Conservation (phyloP, 257 asterid genomes). For the Rhazya stricta region DNA sequence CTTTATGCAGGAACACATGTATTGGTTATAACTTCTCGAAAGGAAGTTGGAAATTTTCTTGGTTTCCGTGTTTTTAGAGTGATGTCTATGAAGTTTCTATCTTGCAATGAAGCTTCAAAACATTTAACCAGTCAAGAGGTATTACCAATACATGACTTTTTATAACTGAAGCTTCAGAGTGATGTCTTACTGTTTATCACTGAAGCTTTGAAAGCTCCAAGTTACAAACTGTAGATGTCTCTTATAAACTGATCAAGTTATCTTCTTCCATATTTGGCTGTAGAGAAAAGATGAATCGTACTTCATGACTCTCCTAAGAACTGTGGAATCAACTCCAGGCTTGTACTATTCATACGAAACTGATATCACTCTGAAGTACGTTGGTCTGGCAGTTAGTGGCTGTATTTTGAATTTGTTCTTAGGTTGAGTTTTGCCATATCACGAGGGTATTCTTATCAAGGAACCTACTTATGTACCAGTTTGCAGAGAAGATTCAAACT, state of each 20-base stretch:
- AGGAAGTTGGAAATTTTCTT: constrained; percentile 73
- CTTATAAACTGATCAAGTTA: not conserved
- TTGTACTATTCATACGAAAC: constrained; percentile 89
- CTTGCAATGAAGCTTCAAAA: constrained; percentile 73
- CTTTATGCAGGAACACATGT: constrained; percentile 50
- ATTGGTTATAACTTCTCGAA: constrained; percentile 75
- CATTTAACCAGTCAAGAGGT: constrained; percentile 66
- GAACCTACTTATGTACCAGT: constrained; percentile 47
- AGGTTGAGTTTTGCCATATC: constrained; percentile 5
- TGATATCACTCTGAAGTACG: constrained; percentile 83
- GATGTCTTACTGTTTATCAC: too few species aligned
- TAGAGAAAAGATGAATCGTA: constrained; percentile 85
- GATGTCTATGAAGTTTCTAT: constrained; percentile 72
- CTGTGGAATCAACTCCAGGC: constrained; percentile 88
- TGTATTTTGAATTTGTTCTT: constrained; percentile 5
- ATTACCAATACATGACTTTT: too few species aligned
- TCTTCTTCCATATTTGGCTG: constrained; percentile 10
- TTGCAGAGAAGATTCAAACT: constrained; percentile 85
- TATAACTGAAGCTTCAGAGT: too few species aligned
- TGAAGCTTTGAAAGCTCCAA: not conserved
- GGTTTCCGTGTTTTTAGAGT: constrained; percentile 75
- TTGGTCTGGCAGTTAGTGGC: constrained; percentile 16
- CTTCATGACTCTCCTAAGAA: constrained; percentile 71
- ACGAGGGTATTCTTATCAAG: constrained; percentile 10
- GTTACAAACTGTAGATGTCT: not conserved